phyloP scores from a whole-genome alignment of 257 asterid genomes.

The Knoxia roxburghii region DNA sequence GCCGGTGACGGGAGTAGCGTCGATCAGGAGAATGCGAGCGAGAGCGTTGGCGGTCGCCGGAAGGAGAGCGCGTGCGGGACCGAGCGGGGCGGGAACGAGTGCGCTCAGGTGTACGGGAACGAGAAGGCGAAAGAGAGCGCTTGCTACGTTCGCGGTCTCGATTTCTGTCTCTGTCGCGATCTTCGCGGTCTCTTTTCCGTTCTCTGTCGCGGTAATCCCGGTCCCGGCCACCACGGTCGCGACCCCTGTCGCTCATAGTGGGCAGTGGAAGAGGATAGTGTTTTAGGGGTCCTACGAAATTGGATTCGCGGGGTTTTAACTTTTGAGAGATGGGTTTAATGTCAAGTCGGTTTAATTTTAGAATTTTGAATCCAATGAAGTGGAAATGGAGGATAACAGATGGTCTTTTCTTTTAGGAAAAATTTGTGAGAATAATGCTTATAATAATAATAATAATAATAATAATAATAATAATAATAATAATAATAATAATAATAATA shows the following conservation, averaged over 20 bases:
- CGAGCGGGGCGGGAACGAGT: constrained; percentile 56
- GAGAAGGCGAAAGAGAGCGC: constrained; percentile 51
- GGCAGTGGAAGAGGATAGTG: not conserved
- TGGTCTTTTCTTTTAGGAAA: no score
- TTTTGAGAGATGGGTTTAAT: not conserved
- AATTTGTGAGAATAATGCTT: no score
- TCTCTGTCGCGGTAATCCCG: constrained; percentile 44
- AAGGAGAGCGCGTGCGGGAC: constrained; percentile 70
- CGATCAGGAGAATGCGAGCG: constrained; percentile 20
- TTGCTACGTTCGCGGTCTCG: constrained; percentile 34
- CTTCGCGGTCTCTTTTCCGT: constrained; percentile 21
- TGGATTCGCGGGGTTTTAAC: not conserved
- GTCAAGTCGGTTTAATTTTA: not conserved
- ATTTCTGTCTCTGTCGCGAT: constrained; percentile 17
- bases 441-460: no score
- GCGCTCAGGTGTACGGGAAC: constrained; percentile 83
- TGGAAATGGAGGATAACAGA: no score
- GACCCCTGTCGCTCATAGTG: constrained; percentile 17
- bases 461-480: no score
- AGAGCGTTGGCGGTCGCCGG: constrained; percentile 51
- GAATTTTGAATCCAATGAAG: no score
- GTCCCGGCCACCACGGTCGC: constrained; percentile 33
- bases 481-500: no score
- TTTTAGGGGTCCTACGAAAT: not conserved
- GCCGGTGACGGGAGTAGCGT: constrained; percentile 46